These are phyloP conservation scores for Bassia scoparia DNA, from an alignment of 148 eudicot genomes.

Conservation along the genomic window DNA sequence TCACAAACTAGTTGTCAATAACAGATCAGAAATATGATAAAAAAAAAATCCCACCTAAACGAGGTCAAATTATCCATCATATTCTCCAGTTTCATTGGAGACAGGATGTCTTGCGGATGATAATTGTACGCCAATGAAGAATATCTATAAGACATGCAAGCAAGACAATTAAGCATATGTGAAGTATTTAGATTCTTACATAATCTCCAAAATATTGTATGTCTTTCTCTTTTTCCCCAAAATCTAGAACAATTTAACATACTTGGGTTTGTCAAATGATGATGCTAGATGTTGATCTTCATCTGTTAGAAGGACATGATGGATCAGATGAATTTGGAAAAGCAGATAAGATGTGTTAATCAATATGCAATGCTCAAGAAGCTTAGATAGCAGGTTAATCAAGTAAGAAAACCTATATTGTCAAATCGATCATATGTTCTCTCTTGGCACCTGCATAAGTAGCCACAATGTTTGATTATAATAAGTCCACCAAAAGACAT, in stretches of 20 bases:
- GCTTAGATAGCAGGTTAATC: conserved; percentile 8
- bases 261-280: conserved; percentile 24
- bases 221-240: not conserved
- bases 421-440: conserved; percentile 16
- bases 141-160: conserved; percentile 15
- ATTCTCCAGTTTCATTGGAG: conserved; percentile 15
- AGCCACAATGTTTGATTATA: conserved; percentile 7
- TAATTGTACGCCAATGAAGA: conserved; percentile 20
- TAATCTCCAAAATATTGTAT: not conserved
- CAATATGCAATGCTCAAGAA: conserved; percentile 10
- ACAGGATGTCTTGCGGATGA: conserved; percentile 9
- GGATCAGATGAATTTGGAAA: conserved; percentile 10
- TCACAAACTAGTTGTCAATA: not conserved
- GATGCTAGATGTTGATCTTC: conserved; percentile 15
- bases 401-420: conserved; percentile 24
- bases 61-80: conserved; percentile 20
- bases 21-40: not conserved
- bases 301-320: conserved; percentile 24
- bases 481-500: not conserved
- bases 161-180: not conserved
- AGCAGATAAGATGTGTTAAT: conserved; percentile 10
- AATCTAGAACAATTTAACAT: conserved; percentile 10
- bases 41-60: conserved; percentile 25
- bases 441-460: conserved; percentile 27
- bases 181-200: not conserved